Evolutionary conservation across 1,284 basidiomycete genomes (phyloP), one percentile per base, ranked within the genome.

Genomic region (Ustilago crameri): DNA sequence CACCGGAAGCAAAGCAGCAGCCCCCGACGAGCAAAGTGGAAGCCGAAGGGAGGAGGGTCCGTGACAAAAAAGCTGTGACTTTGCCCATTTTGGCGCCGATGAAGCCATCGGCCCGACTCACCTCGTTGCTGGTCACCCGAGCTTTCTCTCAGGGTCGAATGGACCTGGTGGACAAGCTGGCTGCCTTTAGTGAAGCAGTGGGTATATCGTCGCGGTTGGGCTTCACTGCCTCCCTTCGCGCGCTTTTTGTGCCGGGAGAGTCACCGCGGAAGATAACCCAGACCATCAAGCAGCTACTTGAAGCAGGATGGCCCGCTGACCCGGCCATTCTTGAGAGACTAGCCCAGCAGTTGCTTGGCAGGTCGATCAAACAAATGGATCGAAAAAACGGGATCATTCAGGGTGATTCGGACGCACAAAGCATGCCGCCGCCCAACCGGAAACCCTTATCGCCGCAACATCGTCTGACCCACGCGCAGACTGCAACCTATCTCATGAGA

Each of bases 161-260:
- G 17, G 69, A 72, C 20, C 42, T 72, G 45, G 53, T 53, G 12
- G 49, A 59, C 26, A 54, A 43, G 32, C 46, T 72, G 41, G 43
- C 52, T 17, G 26, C 37, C 12, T 63, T 67, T 38, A 51, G 47
- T 20, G 18, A 60, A 27, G 43, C 55, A 22, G 47, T 46, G 3
- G 63, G 63, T 9, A 47, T 72, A 18, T 32, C 30, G 14, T 43
- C 40, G 7, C 41, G 38, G 15, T 46, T 67, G 1, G 44, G 52
- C 0, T 12, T 51, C 9, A 20, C 23, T 5, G 51, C 59, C 3
- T 52, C 59, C 14, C 22, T 53, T 17, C 51, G 55, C 9, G 38
- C 55, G 7, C 9, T 52, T 14, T 59, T 56, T 10, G 27, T 41
- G 26, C 40, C 23, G 15, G 46, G 37, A 8, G n/a, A 53, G 7